Conservation (phyloP, 306 rosid genomes). For the Cyclanthera cordifolia region DNA sequence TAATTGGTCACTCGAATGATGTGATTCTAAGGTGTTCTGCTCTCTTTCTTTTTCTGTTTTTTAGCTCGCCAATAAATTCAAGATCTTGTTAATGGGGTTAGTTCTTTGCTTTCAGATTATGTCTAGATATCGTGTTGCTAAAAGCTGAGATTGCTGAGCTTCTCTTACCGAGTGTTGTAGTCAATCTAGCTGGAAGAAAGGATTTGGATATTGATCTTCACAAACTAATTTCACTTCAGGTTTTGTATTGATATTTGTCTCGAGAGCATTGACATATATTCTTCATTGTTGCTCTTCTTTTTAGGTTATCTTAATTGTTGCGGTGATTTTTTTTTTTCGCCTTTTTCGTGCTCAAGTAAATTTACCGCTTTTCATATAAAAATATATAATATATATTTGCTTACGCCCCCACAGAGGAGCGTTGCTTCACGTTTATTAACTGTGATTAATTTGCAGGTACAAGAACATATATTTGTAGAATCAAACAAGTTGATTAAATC, state of each 20-base stretch:
- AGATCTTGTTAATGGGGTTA: not conserved
- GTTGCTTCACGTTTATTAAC: constrained; percentile 6
- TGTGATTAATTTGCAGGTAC: constrained; percentile 49
- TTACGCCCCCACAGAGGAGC: too few relatives aligned
- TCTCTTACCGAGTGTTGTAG: constrained; percentile 59
- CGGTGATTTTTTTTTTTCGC: not conserved
- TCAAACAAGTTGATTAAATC: constrained; percentile 69
- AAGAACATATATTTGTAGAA: constrained; percentile 57
- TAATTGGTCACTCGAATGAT: constrained; percentile 57
- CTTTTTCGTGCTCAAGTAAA: not conserved
- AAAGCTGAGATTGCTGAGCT: constrained; percentile 90
- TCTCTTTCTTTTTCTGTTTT: not conserved
- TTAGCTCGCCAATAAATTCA: not conserved
- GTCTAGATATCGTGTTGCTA: constrained; percentile 60
- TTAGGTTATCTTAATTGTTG: not conserved
- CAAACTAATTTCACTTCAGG: constrained; percentile 55
- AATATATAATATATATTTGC: too few relatives aligned
- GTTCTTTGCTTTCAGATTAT: constrained; percentile 49
- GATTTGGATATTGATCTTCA: constrained; percentile 55
- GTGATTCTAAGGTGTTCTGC: constrained; percentile 51
- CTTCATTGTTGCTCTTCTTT: not conserved
- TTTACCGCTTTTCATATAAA: not conserved
- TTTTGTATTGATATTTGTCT: constrained; percentile 9
- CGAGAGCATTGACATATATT: not conserved
- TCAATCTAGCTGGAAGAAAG: constrained; percentile 68